Evolutionary conservation across 306 rosid genomes (phyloP), one percentile per base, ranked within the genome.

Genomic region (Sicyos baderoa): DNA sequence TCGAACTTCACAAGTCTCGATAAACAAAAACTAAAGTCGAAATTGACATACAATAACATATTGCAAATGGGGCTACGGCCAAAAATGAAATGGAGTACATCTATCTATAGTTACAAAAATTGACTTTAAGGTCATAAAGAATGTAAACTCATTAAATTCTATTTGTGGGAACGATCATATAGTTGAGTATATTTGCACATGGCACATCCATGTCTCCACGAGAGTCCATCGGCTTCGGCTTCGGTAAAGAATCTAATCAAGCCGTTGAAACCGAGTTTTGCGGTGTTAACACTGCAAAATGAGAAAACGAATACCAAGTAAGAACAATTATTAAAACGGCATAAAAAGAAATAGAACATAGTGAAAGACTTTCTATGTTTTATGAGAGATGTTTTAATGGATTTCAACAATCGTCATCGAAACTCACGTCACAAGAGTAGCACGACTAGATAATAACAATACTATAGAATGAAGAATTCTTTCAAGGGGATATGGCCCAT

Each of bases 241-340:
- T n/a, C n/a, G n/a, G n/a, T 25, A 25, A 25, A 25, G 29, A 25
- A 25, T 44, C 49, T 64, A 37, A 70, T 18, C 63, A 29, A 49
- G 19, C 35, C 8, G 54, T 56, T 15, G 55, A 57, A 72, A 44
- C 74, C 70, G 60, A 73, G 27, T 49, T 70, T 49, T 50, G 16
- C 49, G 76, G 45, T 23, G 76, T 73, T 48, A 73, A 67, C 40
- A 73, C 76, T 73, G 70, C 54, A 47, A 48, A 48, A 73, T n/a
- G 35, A 27, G 71, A 27, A 62, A 49, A 48, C 29, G 19, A 72
- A 44, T 11, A 72, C 23, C 13, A 10, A 69, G 61, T 53, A 40
- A 52, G 63, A 54, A 54, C 16, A 37, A 37, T 8, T 23, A 18
- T 21, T 18, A 17, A 40, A 32, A n/a, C 14, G 32, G 47, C 13